These are phyloP conservation scores for Fusarium penzigii DNA, from an alignment of 2,329 filamentous ascomycete species.

Conservation along the genomic window DNA sequence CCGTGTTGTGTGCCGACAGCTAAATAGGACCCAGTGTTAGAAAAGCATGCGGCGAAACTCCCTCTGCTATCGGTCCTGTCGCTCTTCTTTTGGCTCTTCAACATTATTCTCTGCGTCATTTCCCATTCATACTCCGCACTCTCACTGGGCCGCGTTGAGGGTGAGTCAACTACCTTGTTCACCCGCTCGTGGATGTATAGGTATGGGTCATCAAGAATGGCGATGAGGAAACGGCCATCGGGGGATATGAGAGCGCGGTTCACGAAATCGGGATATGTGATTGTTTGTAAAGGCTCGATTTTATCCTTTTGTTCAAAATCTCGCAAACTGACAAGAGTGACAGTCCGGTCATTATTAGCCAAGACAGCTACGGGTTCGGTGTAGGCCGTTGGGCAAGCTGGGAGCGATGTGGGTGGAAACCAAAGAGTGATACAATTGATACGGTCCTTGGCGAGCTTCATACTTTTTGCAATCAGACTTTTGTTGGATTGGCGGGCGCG, in stretches of 20 bases:
- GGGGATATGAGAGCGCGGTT: conserved; percentile 95
- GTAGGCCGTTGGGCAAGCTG: conserved; percentile 43
- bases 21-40: conserved; percentile 67
- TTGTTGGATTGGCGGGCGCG: conserved; percentile 44
- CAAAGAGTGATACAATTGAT: conserved; percentile 68
- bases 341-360: conserved; percentile 89
- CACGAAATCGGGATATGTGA: conserved; percentile 80
- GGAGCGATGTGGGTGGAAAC: conserved; percentile 47
- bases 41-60: conserved; percentile 80
- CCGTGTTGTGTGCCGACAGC: conserved; percentile 81
- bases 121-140: conserved; percentile 50
- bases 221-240: conserved; percentile 76
- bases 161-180: conserved; percentile 35
- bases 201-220: conserved; percentile 84
- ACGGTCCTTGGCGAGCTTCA: conserved; percentile 59
- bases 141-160: conserved; percentile 25
- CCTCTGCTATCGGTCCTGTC: conserved; percentile 60
- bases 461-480: conserved; percentile 50
- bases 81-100: conserved; percentile 58
- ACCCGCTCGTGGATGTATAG: conserved; percentile 77
- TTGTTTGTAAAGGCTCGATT: conserved; percentile 63
- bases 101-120: conserved; percentile 51
- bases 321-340: conserved; percentile 78
- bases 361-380: conserved; percentile 65
- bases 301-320: conserved; percentile 50